phyloP scores from a whole-genome alignment of 2,329 filamentous ascomycete species.

The Lecanicillium sp. region DNA sequence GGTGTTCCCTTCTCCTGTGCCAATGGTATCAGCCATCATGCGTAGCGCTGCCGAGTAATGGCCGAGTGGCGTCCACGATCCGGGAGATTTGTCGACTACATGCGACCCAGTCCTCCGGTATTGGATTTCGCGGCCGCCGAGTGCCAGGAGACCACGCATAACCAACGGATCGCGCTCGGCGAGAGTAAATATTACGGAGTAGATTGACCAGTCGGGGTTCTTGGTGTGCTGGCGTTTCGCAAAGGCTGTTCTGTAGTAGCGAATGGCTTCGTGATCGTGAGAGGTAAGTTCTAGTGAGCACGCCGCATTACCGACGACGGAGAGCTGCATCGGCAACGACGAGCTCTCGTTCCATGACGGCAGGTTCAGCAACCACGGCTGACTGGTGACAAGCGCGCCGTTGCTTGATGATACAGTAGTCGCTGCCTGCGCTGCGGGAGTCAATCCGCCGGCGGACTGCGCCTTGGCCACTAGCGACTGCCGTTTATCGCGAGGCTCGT shows the following conservation, averaged over 20 bases:
- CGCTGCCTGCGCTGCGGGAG: background rate
- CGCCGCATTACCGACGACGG: conserved; percentile 11
- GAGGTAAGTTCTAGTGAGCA: conserved; percentile 19
- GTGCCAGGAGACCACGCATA: conserved; percentile 27
- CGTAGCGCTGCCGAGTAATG: conserved; percentile 25
- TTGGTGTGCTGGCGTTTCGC: conserved; percentile 28
- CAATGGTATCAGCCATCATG: conserved; percentile 23
- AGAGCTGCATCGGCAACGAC: conserved; percentile 5
- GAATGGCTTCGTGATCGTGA: conserved; percentile 26
- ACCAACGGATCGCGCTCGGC: conserved; percentile 24
- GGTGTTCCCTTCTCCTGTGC: conserved; percentile 12
- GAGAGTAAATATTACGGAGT: conserved; percentile 25
- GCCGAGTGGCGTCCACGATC: conserved; percentile 13
- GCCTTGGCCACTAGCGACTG: background rate
- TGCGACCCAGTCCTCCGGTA: conserved; percentile 15
- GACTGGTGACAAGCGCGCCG: background rate
- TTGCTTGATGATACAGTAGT: background rate
- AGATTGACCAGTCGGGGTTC: conserved; percentile 25
- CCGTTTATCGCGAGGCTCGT: conserved; percentile 13
- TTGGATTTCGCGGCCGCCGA: conserved; percentile 24
- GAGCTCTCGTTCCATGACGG: background rate
- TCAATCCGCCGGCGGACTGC: background rate
- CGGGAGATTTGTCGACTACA: conserved; percentile 6
- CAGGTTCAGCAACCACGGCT: conserved; percentile 3
- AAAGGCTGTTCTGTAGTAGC: conserved; percentile 26